Percentiles rank a stretch among this genome's conserved stretches.
Conservation (phyloP, 2,329 filamentous ascomycete genomes). For the Colletotrichum lentis region DNA sequence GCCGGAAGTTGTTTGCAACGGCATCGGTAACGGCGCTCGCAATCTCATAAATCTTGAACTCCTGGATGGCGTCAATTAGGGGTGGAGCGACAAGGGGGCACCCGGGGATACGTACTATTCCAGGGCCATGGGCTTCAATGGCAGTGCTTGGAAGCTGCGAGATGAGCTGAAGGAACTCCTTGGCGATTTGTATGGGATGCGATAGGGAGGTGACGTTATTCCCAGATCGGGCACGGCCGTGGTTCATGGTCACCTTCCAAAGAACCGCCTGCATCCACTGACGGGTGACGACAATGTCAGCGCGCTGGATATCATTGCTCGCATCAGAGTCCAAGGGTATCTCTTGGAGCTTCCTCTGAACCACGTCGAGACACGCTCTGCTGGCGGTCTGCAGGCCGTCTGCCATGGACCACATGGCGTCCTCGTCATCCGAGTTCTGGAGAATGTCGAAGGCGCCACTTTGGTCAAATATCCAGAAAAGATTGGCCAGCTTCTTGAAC, state of each 20-base stretch:
- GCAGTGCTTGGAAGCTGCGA: slow-evolving; percentile 55
- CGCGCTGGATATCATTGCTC: slow-evolving; percentile 58
- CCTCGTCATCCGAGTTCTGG: slow-evolving; percentile 48
- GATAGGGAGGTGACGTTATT: slow-evolving; percentile 38
- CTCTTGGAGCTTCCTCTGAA: slow-evolving; percentile 55
- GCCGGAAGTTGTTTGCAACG: slow-evolving; percentile 44
- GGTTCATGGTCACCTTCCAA: slow-evolving; percentile 53
- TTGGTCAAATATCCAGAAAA: slow-evolving; percentile 61
- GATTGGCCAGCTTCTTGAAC: slow-evolving; percentile 58
- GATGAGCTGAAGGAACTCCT: slow-evolving; percentile 55
- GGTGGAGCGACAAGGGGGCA: neutral
- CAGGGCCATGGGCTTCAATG: slow-evolving; percentile 59
- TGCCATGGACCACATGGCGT: slow-evolving; percentile 44
- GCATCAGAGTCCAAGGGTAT: slow-evolving; percentile 49
- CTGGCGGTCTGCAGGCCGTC: slow-evolving; percentile 32
- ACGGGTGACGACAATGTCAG: slow-evolving; percentile 58
- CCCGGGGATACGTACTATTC: slow-evolving; percentile 45
- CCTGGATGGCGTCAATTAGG: slow-evolving; percentile 31
- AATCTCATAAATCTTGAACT: slow-evolving; percentile 58
- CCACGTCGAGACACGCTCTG: slow-evolving; percentile 48
- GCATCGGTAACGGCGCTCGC: slow-evolving; percentile 55
- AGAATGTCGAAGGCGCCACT: slow-evolving; percentile 59
- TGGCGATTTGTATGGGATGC: slow-evolving; percentile 55
- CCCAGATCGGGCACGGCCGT: slow-evolving; percentile 42
- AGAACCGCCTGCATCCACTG: slow-evolving; percentile 61